phyloP scores from a whole-genome alignment of 2,329 filamentous ascomycete genomes.

The Phaeosphaeria sp. region DNA sequence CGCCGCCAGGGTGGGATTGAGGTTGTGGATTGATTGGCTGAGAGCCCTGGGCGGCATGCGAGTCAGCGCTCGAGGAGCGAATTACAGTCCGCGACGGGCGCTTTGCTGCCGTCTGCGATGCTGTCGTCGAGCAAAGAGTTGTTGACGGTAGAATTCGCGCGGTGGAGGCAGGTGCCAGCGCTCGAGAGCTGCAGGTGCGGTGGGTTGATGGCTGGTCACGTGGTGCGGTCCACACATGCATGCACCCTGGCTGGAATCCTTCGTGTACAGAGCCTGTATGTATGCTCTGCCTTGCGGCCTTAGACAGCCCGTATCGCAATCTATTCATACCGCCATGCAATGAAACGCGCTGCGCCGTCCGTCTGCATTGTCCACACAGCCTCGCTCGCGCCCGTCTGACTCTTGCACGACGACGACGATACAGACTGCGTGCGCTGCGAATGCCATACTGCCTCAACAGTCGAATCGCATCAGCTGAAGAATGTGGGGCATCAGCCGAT shows the following conservation, averaged over 20 bases:
- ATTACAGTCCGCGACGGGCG: background rate
- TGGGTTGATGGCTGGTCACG: too few relatives aligned
- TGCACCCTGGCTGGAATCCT: too few relatives aligned
- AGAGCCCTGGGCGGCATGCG: background rate
- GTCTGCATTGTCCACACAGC: background rate
- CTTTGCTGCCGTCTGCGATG: constrained; percentile 9
- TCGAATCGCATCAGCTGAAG: constrained; percentile 7
- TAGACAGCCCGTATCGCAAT: constrained; percentile 22
- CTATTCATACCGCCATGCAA: constrained; percentile 1
- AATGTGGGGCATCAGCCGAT: constrained; percentile 16
- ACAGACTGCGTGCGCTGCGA: background rate
- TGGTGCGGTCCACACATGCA: too few relatives aligned
- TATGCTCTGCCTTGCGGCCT: background rate
- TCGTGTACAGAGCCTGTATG: background rate
- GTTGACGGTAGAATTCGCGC: too few relatives aligned
- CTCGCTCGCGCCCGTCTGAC: background rate
- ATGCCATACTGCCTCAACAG: background rate
- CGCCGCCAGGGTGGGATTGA: background rate
- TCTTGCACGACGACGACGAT: background rate
- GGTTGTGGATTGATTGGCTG: background rate
- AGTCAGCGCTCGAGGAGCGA: background rate
- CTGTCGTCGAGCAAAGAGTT: constrained; percentile 19
- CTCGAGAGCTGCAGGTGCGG: too few relatives aligned
- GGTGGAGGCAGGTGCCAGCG: background rate
- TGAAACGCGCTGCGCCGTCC: background rate